Evolutionary conservation across 2,329 filamentous ascomycete species (phyloP), one percentile per base, ranked within the genome.

Genomic region (Aspergillus brasiliensis): DNA sequence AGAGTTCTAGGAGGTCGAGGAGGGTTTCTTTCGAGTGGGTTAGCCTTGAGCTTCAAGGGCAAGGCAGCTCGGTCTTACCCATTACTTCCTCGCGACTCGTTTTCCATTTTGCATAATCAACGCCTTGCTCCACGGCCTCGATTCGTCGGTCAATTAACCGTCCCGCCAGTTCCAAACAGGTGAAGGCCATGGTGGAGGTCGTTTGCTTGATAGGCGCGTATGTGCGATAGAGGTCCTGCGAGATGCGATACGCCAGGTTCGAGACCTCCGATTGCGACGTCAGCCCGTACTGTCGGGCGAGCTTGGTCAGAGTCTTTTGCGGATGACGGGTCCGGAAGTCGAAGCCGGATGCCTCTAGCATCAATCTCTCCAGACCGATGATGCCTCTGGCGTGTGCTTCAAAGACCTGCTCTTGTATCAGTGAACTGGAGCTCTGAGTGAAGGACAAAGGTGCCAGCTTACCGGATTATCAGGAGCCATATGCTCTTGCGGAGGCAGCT

Each of bases 251-350:
- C 0, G 91, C 91, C 0, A 87, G 83, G 15, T 82, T 82, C 28
- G 88, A 86, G 61, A 92, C 85, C 23, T 78, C 73, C 0, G 74
- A 75, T 8, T 82, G 78, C 56, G 80, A 83, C 5, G 83, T 81
- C 7, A 85, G 80, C 5, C 80, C 76, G 58, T 89, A 82, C 48
- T 79, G 78, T 70, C 88, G 86, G 53, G 88, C 83, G 25, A 97
- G 83, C 78, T 98, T 98, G 66, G 92, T 84, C 44, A 98, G 81
- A 21, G 91, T 83, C 64, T 92, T 91, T 68, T 97, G 92, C 0
- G 94, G 92, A 69, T 96, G 90, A 38, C 92, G 88, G 59, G 88
- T 93, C 37, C 93, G 88, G 72, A 98, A 98, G 75, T 99, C 94
- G 75, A 99, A 99, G 63, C 91, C 89, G 28, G 93, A 90, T 2